Evolutionary conservation across 257 asterid genomes (phyloP).

Genomic region (Solanum dulcamara): DNA sequence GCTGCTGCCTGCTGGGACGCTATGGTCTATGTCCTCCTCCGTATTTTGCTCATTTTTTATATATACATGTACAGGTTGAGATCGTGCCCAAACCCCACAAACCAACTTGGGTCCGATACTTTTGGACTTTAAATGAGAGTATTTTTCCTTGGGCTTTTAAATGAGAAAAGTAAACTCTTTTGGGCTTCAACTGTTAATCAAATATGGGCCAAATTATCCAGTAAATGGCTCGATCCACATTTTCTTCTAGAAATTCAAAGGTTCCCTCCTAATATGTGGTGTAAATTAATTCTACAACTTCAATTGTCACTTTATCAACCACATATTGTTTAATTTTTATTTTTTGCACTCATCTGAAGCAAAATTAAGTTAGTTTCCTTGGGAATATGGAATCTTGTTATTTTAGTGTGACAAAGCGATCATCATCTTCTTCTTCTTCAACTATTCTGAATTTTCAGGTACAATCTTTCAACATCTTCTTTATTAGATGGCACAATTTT

Average conservation of each 20-base stretch:
- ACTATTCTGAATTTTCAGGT: constrained; percentile 26
- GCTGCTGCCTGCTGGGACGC: too few species aligned
- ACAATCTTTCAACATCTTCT: background rate
- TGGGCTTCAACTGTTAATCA: too few species aligned
- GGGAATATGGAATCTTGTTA: constrained; percentile 35
- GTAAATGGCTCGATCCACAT: background rate
- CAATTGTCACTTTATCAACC: background rate
- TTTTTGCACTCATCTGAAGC: background rate
- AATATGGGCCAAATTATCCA: background rate
- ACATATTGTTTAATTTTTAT: background rate
- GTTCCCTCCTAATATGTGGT: constrained; percentile 8
- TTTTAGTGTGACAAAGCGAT: constrained; percentile 14
- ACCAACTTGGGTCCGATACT: too few species aligned
- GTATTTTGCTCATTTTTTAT: too few species aligned
- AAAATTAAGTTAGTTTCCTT: background rate
- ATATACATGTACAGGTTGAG: too few species aligned
- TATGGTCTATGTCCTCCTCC: too few species aligned
- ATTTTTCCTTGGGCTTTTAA: background rate
- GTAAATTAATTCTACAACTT: background rate
- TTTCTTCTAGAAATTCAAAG: background rate
- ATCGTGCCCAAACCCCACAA: too few species aligned
- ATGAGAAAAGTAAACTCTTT: too few species aligned
- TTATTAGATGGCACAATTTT: background rate
- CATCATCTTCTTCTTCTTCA: constrained; percentile 21
- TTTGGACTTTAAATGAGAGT: too few species aligned